Evolutionary conservation across 164 flowering plant species (phyloP).

Genomic region (Magnolia kwangsiensis): DNA sequence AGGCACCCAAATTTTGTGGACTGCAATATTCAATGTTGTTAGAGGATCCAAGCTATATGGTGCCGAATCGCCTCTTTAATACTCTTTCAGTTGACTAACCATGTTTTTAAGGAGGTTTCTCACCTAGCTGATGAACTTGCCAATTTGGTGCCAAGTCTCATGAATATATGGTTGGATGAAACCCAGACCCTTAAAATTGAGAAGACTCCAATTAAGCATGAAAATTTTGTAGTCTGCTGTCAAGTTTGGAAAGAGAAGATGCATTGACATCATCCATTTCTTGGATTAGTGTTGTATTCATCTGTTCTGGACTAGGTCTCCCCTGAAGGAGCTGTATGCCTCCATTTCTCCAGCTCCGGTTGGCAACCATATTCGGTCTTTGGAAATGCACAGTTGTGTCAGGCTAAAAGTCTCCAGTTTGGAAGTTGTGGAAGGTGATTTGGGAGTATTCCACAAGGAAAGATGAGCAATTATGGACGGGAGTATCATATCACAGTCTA

Average conservation of each 20-base stretch:
- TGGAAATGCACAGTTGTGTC: no score
- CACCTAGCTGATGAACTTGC: no score
- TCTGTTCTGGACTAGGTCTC: no score
- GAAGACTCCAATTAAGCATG: not conserved
- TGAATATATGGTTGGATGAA: not conserved
- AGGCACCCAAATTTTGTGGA: not conserved
- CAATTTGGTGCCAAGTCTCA: no score
- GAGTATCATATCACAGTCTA: not conserved
- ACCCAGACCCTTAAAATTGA: not conserved
- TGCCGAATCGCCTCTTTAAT: no score
- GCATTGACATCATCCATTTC: not conserved
- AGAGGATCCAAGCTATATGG: no score
- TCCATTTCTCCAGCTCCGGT: no score
- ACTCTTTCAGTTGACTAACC: no score
- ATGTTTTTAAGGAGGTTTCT: no score
- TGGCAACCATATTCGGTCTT: no score
- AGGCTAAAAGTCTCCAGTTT: not conserved
- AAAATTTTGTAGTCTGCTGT: not conserved
- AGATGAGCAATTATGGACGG: not conserved
- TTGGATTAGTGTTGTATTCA: not conserved
- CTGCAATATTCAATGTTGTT: not conserved
- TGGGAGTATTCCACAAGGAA: not conserved
- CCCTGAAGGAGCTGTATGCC: no score
- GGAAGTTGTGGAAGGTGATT: not conserved
- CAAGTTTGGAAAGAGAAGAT: no score